phyloP scores from a whole-genome alignment of 1,284 basidiomycete genomes.

The Cryptococcus jaspeensis region DNA sequence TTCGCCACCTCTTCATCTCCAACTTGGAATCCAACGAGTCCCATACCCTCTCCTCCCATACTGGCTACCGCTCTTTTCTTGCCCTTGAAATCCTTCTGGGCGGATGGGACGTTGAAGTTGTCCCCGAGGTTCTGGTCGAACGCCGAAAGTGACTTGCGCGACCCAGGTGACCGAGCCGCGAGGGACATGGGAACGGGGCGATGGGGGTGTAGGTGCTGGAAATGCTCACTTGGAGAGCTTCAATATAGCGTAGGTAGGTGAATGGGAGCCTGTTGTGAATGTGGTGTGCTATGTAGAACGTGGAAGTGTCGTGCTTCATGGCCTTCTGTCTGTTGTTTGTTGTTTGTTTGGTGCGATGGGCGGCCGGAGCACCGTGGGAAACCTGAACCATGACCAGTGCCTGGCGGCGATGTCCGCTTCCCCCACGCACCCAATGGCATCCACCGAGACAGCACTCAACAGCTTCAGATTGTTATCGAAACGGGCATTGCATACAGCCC shows the following conservation, averaged over 20 bases:
- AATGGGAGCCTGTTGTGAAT: neutral
- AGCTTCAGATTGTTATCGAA: too few relatives aligned
- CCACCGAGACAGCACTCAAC: too few relatives aligned
- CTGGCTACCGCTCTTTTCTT: conserved; percentile 24
- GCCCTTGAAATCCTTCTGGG: conserved; percentile 7
- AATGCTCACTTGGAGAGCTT: too few relatives aligned
- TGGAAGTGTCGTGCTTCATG: neutral
- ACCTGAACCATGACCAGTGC: neutral
- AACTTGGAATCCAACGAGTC: conserved; percentile 4
- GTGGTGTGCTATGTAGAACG: neutral
- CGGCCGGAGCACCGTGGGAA: neutral
- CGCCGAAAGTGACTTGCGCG: conserved; percentile 31
- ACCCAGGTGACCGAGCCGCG: conserved; percentile 17
- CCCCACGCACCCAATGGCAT: neutral
- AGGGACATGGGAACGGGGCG: conserved; percentile 18
- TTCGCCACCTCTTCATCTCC: conserved; percentile 10
- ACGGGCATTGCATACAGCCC: too few relatives aligned
- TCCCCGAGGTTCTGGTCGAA: conserved; percentile 31
- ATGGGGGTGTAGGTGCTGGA: too few relatives aligned
- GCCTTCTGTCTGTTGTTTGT: neutral
- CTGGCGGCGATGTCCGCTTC: neutral
- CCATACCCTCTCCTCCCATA: conserved; percentile 22
- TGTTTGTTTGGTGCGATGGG: conserved; percentile 13
- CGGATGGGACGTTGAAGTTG: conserved; percentile 26
- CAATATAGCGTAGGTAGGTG: neutral